phyloP scores from a whole-genome alignment of 805 yeast genomes.

The Saccharomycopsis fermentans region DNA sequence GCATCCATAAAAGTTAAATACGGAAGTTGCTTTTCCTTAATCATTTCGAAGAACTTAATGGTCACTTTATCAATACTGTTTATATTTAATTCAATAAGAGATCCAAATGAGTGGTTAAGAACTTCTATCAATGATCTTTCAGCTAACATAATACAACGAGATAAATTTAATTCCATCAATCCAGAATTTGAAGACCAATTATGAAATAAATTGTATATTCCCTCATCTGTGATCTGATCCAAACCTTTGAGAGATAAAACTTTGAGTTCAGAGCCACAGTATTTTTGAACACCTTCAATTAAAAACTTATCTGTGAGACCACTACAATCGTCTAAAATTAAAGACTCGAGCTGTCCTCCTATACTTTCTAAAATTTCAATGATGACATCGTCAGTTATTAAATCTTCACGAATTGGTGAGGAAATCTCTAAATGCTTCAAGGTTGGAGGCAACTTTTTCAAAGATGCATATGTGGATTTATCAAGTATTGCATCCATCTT shows the following conservation, averaged over 20 bases:
- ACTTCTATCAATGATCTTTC: constrained; percentile 54
- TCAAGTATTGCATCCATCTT: constrained; percentile 65
- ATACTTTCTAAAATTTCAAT: constrained; percentile 48
- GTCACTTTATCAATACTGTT: constrained; percentile 63
- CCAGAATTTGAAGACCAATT: constrained; percentile 49
- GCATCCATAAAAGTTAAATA: constrained; percentile 58
- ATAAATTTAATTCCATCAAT: constrained; percentile 46
- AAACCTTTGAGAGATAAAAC: constrained; percentile 48
- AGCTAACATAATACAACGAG: constrained; percentile 55
- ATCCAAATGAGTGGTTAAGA: constrained; percentile 49
- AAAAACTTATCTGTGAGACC: constrained; percentile 57
- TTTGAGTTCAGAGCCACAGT: constrained; percentile 43
- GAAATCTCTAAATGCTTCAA: constrained; percentile 55
- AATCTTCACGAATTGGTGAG: constrained; percentile 55
- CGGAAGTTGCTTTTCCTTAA: constrained; percentile 37
- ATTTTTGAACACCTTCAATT: constrained; percentile 47
- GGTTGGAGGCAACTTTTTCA: constrained; percentile 45
- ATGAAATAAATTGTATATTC: constrained; percentile 47
- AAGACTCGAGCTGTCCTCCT: constrained; percentile 48
- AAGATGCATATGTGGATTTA: constrained; percentile 44
- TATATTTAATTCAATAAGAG: constrained; percentile 59
- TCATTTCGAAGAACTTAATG: constrained; percentile 37
- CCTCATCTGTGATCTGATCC: constrained; percentile 61
- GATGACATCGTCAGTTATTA: constrained; percentile 58
- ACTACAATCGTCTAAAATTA: constrained; percentile 65